These are phyloP conservation scores for Plasmodium falciparum DNA, from an alignment of 169 alveolate genomes.

Conservation along the genomic window DNA sequence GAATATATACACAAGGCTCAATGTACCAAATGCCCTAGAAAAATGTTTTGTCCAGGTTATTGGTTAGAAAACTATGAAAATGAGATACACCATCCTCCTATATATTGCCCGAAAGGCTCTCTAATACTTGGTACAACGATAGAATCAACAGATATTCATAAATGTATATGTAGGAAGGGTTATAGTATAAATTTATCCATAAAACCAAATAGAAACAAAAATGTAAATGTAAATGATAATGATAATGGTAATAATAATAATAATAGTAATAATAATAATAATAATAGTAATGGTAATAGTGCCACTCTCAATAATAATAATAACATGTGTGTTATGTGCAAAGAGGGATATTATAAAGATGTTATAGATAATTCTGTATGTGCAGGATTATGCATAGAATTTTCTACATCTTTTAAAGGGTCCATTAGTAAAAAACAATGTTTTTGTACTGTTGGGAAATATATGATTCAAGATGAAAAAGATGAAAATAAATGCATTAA, in stretches of 20 bases:
- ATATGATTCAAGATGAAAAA: constrained; percentile 78
- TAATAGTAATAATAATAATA: constrained; percentile 75
- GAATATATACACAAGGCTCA: neutral
- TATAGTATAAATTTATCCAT: constrained; percentile 55
- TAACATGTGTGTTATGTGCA: constrained; percentile 79
- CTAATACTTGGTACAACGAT: constrained; percentile 80
- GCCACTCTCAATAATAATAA: constrained; percentile 11
- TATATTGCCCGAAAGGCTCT: constrained; percentile 85
- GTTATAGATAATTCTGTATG: constrained; percentile 86
- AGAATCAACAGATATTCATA: constrained; percentile 79
- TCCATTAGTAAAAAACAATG: constrained; percentile 85
- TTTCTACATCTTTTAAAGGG: constrained; percentile 85
- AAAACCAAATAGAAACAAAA: too few relatives aligned
- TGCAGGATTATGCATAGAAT: constrained; percentile 86
- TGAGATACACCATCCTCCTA: constrained; percentile 83
- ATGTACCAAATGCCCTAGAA: constrained; percentile 46
- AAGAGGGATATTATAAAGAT: constrained; percentile 86
- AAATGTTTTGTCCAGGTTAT: constrained; percentile 71
- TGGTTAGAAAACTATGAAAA: constrained; percentile 53
- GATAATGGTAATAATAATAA: neutral
- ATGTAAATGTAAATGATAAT: too few relatives aligned
- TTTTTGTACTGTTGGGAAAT: constrained; percentile 84
- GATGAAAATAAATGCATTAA: constrained; percentile 77
- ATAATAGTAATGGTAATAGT: constrained; percentile 80
- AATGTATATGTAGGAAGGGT: constrained; percentile 85